Base-by-base conservation (phyloP, 345 rosid species). In the Jatropha curcas region DNA sequence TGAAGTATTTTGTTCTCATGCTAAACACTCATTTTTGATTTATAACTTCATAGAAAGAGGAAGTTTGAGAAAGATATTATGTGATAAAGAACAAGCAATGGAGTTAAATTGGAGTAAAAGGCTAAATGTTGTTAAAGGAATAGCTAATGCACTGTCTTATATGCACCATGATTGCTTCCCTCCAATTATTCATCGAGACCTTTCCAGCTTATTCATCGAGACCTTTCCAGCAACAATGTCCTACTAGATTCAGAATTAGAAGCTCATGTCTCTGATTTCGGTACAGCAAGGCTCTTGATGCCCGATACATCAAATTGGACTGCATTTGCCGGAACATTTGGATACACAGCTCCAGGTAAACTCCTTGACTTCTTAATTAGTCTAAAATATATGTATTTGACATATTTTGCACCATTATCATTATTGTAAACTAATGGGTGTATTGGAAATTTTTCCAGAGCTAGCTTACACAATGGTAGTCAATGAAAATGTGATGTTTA, bases 401-500 rank as follows among this genome's bases (percentile, higher is more conserved):
- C 12, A 45, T 14, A 13, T 12, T 45, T 12, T 12, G 4, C 4
- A 2, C 16, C 14, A 12, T 45, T 45, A n/a, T n/a, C n/a, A n/a
- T 45, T 45, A 12, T 45, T 55, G 4, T 20, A 35, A n/a, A n/a
- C n/a, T n/a, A n/a, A n/a, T n/a, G n/a, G n/a, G n/a, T n/a, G n/a
- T n/a, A n/a, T n/a, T n/a, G n/a, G n/a, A n/a, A n/a, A n/a, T n/a
- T 17, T 27, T 16, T 57, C 13, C 28, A 59, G 65, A 59, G 66
- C 55, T 69, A 27, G 72, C 72, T 5, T 56, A 56, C 63, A 56
- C 33, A 20, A 69, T 69, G 72, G 3, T 14, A 5, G 72, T 69
- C 25, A 43, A 69, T 56, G 39, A 56, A 39, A 69, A 39, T 69
- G 65, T 6, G 74, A 70, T 30, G 74, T 70, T 2, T 70, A 58